Evolutionary conservation across 352 stramenopile species (phyloP), one percentile per base, ranked within the genome.

Genomic region (Phytophthora syringae): DNA sequence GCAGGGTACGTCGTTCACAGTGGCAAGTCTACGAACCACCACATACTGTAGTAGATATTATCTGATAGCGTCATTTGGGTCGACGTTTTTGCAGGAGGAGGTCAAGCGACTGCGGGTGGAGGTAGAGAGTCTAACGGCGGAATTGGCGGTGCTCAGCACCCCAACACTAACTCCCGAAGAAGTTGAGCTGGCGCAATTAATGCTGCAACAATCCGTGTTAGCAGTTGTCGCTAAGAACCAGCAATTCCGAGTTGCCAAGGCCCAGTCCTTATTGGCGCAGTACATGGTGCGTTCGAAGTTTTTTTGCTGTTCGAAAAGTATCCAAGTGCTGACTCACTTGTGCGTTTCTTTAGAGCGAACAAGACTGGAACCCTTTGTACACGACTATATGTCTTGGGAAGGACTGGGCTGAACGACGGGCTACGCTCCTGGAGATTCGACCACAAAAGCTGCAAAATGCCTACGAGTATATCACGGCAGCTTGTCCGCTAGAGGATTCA

Each of bases 201-300:
- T 40, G 3, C 18, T 20, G 12, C 13, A 65, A 42, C 64, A 70
- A 39, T 36, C 54, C n/a, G 50, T 60, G 37, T 15, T 74, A 21
- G 56, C 43, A 1, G 34, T 60, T 6, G 55, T 57, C 7, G 70
- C 72, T 32, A 37, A 53, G 18, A 51, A 58, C 20, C 64, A 72
- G 65, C 64, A 77, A 50, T 67, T 77, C 18, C 58, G 44, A 24
- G 32, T 77, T 16, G 70, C 70, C 9, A 59, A 37, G 22, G 44
- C 60, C 9, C 64, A 63, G 22, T 74, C 70, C 6, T 65, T 74
- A 34, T 44, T 72, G 24, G 43, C 52, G 7, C 60, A 74, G 36
- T 74, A 51, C 12, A 20, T 40, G 34, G 34, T 40, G 15, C 34
- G 34, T 18, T n/a, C n/a, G n/a, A n/a, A 15, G 21, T 10, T 21